Evolutionary conservation across 176 grass and related monocot species (phyloP), one percentile per base, ranked within the genome.

Genomic region (Areca catechu): DNA sequence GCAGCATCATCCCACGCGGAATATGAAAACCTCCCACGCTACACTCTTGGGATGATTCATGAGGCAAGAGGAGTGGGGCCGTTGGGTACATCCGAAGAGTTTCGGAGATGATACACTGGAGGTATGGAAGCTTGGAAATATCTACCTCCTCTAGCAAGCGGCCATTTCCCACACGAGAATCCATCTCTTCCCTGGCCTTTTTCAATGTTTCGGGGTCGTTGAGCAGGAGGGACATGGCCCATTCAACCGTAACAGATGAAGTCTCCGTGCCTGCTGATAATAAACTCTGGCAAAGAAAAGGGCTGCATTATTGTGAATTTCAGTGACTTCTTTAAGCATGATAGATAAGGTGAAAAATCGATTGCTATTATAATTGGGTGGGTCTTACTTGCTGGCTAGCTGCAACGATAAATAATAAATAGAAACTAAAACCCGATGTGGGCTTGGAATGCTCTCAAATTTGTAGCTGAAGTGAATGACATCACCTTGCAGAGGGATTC

Each of bases 161-260:
- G 4, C 29, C n/a, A 0, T 52, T 27, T 49, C 88, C 83, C 15
- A 92, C 65, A 2, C 3, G 29, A 22, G 24, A 47, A 1, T 79
- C 71, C 9, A 86, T 58, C 68, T 90, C 71, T 3, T 62, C 54
- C 19, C 25, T 58, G 10, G 17, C 30, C 58, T 79, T 90, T 5
- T 2, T 3, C 71, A 90, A 61, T 1, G 25, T 19, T 5, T 76
- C 48, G 0, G 65, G 75, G 56, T 83, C 28, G 20, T 55, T 74
- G 20, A 86, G 61, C 24, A 91, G 64, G 17, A 74, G 56, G n/a
- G 88, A 84, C 72, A 91, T 79, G 15, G 71, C 76, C 88, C 88
- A 91, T 55, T 91, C 88, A 0, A 60, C 83, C 1, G 88, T 81
- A 27, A 55, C 53, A 19, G 65, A 70, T 19, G 81, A 77, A 18